Conservation (phyloP, 2,329 filamentous ascomycete species). For the Plectosphaerella cucumerina region DNA sequence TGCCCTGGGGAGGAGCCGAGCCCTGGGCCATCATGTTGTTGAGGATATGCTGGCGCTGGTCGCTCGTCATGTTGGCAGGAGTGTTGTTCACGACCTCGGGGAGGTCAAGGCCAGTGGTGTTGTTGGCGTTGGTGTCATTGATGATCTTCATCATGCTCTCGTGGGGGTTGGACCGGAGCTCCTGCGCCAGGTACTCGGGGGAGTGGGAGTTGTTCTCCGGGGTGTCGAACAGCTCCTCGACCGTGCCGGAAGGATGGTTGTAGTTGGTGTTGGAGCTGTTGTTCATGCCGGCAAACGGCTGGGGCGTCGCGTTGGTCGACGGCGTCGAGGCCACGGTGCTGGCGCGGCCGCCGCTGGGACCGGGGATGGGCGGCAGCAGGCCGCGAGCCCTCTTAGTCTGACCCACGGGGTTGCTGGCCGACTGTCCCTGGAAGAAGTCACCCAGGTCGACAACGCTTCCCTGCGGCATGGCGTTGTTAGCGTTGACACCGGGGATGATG, state of each 20-base stretch:
- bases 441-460: constrained; percentile 59
- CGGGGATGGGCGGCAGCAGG: constrained; percentile 50
- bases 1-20: constrained; percentile 18
- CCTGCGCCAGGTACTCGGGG: constrained; percentile 48
- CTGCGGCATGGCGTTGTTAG: constrained; percentile 38
- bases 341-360: constrained; percentile 28
- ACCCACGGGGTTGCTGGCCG: constrained; percentile 30
- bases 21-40: constrained; percentile 53
- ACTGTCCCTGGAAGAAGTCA: constrained; percentile 50
- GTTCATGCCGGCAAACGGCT: constrained; percentile 12
- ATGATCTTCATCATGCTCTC: constrained; percentile 64
- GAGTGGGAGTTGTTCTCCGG: constrained; percentile 37
- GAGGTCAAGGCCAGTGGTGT: constrained; percentile 40
- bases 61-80: constrained; percentile 48
- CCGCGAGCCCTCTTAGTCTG: constrained; percentile 49
- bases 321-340: constrained; percentile 19
- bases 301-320: constrained; percentile 21
- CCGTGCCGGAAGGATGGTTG: constrained; percentile 32
- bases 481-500: constrained; percentile 58
- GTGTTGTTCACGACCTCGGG: constrained; percentile 54
- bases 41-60: constrained; percentile 55
- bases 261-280: constrained; percentile 36
- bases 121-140: constrained; percentile 57
- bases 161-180: constrained; percentile 54
- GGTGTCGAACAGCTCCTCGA: constrained; percentile 58